Percentiles rank a stretch among this genome's conserved stretches.
Evolutionary conservation across 345 rosid species (phyloP).

Genomic region (Lumnitzera littorea): DNA sequence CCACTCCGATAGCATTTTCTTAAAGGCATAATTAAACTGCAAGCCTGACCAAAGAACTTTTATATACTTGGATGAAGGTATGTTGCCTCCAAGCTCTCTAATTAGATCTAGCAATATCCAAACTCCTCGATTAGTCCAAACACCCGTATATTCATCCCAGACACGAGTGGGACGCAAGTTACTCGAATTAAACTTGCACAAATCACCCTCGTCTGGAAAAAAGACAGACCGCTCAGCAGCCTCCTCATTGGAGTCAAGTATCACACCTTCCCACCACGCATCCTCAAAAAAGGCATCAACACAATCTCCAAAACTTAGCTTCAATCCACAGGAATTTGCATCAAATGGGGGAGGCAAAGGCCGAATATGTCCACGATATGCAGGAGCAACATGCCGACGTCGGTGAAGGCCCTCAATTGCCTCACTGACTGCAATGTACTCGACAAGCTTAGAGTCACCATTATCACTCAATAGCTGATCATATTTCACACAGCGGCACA

Average conservation of each 20-base stretch:
- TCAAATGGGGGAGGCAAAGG: constrained; percentile 16
- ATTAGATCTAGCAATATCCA: constrained; percentile 30
- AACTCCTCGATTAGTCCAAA: constrained; percentile 27
- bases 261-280: constrained; percentile 50
- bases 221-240: constrained; percentile 29
- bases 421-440: constrained; percentile 26
- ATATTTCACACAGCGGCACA: constrained; percentile 22
- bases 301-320: constrained; percentile 29
- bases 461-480: constrained; percentile 30
- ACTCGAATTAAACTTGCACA: constrained; percentile 13
- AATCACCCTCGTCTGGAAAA: constrained; percentile 38
- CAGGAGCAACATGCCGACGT: constrained; percentile 22
- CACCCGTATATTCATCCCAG: constrained; percentile 35
- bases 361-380: constrained; percentile 34
- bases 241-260: constrained; percentile 25
- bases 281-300: constrained; percentile 34
- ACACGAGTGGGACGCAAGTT: constrained; percentile 20
- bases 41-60: constrained; percentile 30
- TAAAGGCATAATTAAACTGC: constrained; percentile 28
- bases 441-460: constrained; percentile 23
- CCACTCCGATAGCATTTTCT: constrained; percentile 37
- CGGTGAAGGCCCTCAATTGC: constrained; percentile 32
- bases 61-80: constrained; percentile 15
- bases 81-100: constrained; percentile 17
- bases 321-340: constrained; percentile 3